Evolutionary conservation across 2,329 filamentous ascomycete genomes (phyloP), one percentile per base, ranked within the genome.

Genomic region (Aaosphaeria pasadenensis): DNA sequence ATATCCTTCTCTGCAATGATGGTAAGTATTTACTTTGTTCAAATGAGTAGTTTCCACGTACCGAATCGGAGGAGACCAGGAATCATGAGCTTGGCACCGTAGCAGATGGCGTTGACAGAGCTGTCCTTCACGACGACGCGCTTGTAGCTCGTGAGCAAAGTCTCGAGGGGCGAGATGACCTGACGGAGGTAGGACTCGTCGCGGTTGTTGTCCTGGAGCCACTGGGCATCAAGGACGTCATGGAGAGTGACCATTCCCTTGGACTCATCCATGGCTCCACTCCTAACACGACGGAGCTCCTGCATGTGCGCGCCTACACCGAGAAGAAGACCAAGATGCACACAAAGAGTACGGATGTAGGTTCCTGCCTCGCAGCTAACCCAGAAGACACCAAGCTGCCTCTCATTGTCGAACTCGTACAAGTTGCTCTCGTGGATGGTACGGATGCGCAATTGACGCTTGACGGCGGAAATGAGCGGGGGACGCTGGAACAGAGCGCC

Each of bases 21-120:
- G 33, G 17, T 36, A 9, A 44, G 43, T 45, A 40, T 9, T 30
- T 30, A 43, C 9, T 7, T 31, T 43, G 9, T 30, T 11, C 24
- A 30, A 11, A 7, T 30, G 41, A 30, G 29, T 30, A 9, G 33
- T 9, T 43, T 38, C 31, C 17, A 76, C 83, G 60, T 78, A 89
- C 87, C 87, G 71, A 95, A 97, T 70, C 94, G 85, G 55, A 99
- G 77, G 47, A 99, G 82, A 77, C 94, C 94, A 43, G 94, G 94
- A 75, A 97, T 87, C 94, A 97, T 99, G 56, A 99, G 85, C 80
- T 97, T 97, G 42, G 94, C 94, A 75, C 94, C 94, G 73, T 97
- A 97, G 82, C 91, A 96, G 49, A 99, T 91, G 50, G 94, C 94
- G 71, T 96, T 97, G 63, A 99, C 91, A 30, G 89, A 89, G 63